Evolutionary conservation across 108 stramenopile genomes (phyloP).

Genomic region (Stephanodiscus triporus): DNA sequence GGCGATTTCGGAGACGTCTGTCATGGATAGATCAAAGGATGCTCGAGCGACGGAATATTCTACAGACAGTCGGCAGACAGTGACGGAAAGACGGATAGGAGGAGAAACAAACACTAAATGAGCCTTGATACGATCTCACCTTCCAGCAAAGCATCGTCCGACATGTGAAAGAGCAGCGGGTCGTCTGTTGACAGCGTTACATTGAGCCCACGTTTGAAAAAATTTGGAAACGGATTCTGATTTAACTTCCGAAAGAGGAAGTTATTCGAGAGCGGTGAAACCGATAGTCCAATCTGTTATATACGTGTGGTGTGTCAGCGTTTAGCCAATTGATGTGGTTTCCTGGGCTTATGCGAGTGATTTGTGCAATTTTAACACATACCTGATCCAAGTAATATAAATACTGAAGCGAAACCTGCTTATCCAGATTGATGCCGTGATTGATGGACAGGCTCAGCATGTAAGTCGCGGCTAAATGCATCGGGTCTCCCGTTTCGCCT

Average conservation of each 20-base stretch:
- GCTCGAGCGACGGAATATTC: constrained; percentile 98
- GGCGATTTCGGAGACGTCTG: constrained; percentile 98
- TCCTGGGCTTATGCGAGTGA: neutral
- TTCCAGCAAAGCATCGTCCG: constrained; percentile 96
- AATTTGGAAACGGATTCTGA: constrained; percentile 92
- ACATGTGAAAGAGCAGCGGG: constrained; percentile 97
- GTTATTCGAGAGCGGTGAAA: constrained; percentile 97
- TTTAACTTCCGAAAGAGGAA: constrained; percentile 97
- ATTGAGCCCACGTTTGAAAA: constrained; percentile 89
- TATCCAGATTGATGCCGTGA: constrained; percentile 97
- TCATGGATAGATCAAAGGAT: constrained; percentile 96
- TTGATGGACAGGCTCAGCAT: constrained; percentile 95
- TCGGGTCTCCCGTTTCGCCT: constrained; percentile 97
- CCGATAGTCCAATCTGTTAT: constrained; percentile 76
- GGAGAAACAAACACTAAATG: neutral
- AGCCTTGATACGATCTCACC: constrained; percentile 14
- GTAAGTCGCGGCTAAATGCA: constrained; percentile 97
- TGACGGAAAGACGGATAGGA: neutral
- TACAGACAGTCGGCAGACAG: constrained; percentile 13
- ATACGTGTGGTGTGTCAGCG: neutral
- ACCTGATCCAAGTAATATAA: constrained; percentile 97
- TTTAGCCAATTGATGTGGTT: neutral
- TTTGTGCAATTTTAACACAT: constrained; percentile 8
- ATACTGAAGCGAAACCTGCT: constrained; percentile 94
- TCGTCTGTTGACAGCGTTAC: constrained; percentile 98